phyloP scores from a whole-genome alignment of 108 stramenopile genomes.

The Aurantiochytrium sp. region DNA sequence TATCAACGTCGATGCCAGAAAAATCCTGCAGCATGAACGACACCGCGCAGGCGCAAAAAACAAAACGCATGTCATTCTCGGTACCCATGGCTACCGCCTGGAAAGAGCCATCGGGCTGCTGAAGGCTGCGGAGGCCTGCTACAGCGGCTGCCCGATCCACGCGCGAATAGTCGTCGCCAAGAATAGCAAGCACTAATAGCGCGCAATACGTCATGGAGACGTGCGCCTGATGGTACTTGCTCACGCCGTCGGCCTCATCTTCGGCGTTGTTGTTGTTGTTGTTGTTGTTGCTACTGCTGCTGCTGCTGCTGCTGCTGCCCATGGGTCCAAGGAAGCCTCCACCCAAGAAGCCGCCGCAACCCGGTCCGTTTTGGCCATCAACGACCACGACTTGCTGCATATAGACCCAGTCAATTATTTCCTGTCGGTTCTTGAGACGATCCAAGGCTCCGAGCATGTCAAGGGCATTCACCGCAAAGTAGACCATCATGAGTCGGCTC shows the following conservation, averaged over 20 bases:
- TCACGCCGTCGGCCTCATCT: neutral
- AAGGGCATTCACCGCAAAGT: neutral
- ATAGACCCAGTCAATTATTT: conserved; percentile 12
- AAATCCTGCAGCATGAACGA: conserved; percentile 33
- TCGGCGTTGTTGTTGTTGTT: too few species aligned
- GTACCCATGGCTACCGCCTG: neutral
- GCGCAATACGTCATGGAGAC: conserved; percentile 18
- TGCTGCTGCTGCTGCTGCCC: neutral
- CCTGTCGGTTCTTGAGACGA: neutral
- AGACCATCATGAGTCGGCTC: neutral
- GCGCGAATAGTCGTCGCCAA: neutral
- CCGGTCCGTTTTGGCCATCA: neutral
- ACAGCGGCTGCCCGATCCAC: neutral
- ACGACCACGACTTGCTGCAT: neutral
- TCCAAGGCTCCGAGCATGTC: conserved; percentile 12
- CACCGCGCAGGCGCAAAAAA: conserved; percentile 50
- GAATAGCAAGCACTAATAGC: neutral
- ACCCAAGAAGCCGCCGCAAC: neutral
- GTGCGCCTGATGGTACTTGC: neutral
- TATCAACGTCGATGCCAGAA: neutral
- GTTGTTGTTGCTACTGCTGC: too few species aligned
- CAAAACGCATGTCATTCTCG: conserved; percentile 40
- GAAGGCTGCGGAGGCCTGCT: neutral
- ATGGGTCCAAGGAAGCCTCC: neutral
- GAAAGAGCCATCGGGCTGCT: neutral